These are phyloP conservation scores for Talaromyces sp. DNA, from an alignment of 2,329 filamentous ascomycete genomes.

Conservation along the genomic window DNA sequence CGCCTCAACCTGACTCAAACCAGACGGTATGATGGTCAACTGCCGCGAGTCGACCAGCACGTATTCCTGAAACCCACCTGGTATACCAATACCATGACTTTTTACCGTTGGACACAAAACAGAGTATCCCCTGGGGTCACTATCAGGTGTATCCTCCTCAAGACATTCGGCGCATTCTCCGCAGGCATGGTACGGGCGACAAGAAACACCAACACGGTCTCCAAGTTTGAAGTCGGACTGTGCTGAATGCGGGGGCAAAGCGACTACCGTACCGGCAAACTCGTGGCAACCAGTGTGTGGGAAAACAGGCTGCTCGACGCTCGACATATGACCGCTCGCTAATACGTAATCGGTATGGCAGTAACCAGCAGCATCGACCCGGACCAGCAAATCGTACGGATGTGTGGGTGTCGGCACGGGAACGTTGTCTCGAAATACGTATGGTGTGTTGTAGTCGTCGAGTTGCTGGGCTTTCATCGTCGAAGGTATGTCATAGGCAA, in stretches of 20 bases:
- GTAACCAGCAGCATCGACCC: constrained; percentile 48
- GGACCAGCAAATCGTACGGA: constrained; percentile 44
- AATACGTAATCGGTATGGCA: constrained; percentile 46
- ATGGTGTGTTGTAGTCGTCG: constrained; percentile 25
- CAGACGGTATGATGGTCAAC: constrained; percentile 29
- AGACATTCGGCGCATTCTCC: constrained; percentile 22
- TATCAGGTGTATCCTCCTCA: constrained; percentile 16
- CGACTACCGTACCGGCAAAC: constrained; percentile 47
- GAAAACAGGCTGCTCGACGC: constrained; percentile 33
- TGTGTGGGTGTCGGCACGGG: constrained; percentile 41
- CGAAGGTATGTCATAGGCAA: constrained; percentile 15
- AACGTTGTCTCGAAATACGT: constrained; percentile 21
- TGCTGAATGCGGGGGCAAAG: constrained; percentile 19
- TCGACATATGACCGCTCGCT: constrained; percentile 35
- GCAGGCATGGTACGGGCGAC: constrained; percentile 17
- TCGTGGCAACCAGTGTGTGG: constrained; percentile 49
- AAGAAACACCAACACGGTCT: constrained; percentile 14
- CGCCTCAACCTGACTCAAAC: constrained; percentile 29
- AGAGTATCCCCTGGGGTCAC: constrained; percentile 18
- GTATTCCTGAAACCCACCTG: constrained; percentile 26
- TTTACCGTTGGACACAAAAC: constrained; percentile 18
- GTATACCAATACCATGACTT: constrained; percentile 16
- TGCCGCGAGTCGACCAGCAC: constrained; percentile 23
- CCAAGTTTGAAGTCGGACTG: constrained; percentile 17
- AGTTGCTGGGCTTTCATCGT: constrained; percentile 27